Evolutionary conservation across 495 filamentous ascomycete species (phyloP).

Genomic region (Rhypophila decipiens): DNA sequence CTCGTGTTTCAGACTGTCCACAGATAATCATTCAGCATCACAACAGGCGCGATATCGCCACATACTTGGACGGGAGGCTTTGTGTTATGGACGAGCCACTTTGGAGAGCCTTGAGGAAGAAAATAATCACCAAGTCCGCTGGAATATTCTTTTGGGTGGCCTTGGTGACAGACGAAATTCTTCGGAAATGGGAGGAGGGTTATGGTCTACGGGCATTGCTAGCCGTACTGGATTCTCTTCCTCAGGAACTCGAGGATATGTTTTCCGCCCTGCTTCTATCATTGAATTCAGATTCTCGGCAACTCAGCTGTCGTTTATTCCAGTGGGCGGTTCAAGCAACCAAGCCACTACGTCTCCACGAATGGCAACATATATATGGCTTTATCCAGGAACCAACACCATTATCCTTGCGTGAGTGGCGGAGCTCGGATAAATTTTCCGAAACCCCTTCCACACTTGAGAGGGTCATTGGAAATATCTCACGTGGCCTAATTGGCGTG

Average conservation of each 20-base stretch:
- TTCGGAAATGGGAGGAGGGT: conserved; percentile 5
- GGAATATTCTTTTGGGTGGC: conserved; percentile 16
- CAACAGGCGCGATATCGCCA: conserved; percentile 5
- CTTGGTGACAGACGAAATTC: conserved; percentile 11
- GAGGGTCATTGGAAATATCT: background rate
- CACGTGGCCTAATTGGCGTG: conserved; percentile 5
- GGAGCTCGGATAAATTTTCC: conserved; percentile 3
- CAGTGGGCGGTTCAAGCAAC: conserved; percentile 8
- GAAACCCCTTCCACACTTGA: conserved; percentile 7
- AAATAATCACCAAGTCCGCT: conserved; percentile 3
- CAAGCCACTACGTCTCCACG: conserved; percentile 12
- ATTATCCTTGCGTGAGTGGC: conserved; percentile 5
- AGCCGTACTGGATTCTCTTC: background rate
- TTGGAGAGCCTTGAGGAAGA: background rate
- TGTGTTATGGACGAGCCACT: background rate
- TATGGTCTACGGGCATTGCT: background rate
- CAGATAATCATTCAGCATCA: conserved; percentile 1
- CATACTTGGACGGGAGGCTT: conserved; percentile 5
- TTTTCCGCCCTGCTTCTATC: background rate
- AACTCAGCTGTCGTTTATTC: conserved; percentile 7
- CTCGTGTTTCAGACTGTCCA: background rate
- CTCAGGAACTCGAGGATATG: background rate
- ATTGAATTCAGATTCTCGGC: background rate
- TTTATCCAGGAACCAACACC: conserved; percentile 8
- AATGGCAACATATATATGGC: conserved; percentile 18